phyloP scores from a whole-genome alignment of 768 basidiomycete species.

The Roridomyces roridus region DNA sequence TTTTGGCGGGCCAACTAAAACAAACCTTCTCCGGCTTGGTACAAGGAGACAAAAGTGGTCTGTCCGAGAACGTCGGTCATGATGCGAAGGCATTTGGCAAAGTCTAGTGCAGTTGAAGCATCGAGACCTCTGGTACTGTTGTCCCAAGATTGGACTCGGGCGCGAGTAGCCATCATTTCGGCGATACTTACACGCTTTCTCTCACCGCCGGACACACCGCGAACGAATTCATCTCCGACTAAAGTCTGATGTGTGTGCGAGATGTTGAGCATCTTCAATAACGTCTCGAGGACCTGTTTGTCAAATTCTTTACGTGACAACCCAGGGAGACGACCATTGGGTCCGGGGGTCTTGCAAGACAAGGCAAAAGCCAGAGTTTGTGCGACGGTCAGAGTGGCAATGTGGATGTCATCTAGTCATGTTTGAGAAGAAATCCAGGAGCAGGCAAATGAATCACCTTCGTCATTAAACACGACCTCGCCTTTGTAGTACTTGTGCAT shows the following conservation, averaged over 20 bases:
- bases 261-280: constrained; percentile 84
- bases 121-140: constrained; percentile 84
- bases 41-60: constrained; percentile 82
- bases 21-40: constrained; percentile 78
- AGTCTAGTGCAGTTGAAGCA: constrained; percentile 89
- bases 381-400: constrained; percentile 81
- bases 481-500: constrained; percentile 82
- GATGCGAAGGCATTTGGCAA: constrained; percentile 76
- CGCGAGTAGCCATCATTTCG: too few relatives aligned
- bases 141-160: constrained; percentile 84
- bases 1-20: neutral
- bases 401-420: constrained; percentile 76
- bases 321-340: constrained; percentile 73
- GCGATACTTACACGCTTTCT: constrained; percentile 81
- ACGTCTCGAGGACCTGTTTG: constrained; percentile 59
- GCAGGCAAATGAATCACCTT: constrained; percentile 47
- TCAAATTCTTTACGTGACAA: constrained; percentile 66
- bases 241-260: constrained; percentile 79
- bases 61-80: constrained; percentile 85
- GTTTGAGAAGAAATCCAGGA: neutral
- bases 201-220: constrained; percentile 82
- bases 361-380: constrained; percentile 78
- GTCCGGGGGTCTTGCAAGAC: constrained; percentile 75
- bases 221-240: constrained; percentile 87
- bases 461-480: constrained; percentile 80